Conservation (phyloP, 129 eudicot genomes). For the Tagetes erecta region DNA sequence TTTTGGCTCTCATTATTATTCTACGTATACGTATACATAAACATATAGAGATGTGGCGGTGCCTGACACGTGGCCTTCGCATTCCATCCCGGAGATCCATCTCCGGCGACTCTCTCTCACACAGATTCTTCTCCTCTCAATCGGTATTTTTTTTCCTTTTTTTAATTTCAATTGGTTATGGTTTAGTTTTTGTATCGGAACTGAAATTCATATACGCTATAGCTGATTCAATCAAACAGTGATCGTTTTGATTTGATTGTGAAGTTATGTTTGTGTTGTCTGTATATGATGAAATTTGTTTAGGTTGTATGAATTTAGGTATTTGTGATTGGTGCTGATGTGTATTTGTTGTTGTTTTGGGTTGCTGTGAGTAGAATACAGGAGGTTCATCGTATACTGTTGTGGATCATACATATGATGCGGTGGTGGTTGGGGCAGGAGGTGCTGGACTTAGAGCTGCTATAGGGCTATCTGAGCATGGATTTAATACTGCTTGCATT, state of each 20-base stretch:
- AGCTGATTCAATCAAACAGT: constrained; percentile 11
- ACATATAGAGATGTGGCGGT: constrained; percentile 72
- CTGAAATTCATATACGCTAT: constrained; percentile 14
- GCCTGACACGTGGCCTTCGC: constrained; percentile 65
- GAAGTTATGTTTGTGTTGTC: neutral
- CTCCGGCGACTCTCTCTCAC: constrained; percentile 38
- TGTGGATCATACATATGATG: constrained; percentile 95
- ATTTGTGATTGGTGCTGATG: no score
- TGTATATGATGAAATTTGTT: neutral
- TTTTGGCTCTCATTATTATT: neutral
- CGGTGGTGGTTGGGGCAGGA: constrained; percentile 99
- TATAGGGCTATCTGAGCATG: constrained; percentile 92
- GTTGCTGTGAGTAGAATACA: constrained; percentile 26
- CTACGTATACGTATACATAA: constrained; percentile 11
- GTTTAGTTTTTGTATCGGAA: constrained; percentile 2
- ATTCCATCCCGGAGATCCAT: constrained; percentile 43
- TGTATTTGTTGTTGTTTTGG: neutral
- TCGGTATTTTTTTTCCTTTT: constrained; percentile 25
- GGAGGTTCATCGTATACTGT: constrained; percentile 62
- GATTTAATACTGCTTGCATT: constrained; percentile 96
- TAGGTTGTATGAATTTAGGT: neutral
- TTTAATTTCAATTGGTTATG: neutral
- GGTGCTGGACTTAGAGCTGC: constrained; percentile 99
- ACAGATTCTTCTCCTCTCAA: constrained; percentile 60
- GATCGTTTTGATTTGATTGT: neutral